Evolutionary conservation across 164 flowering plant genomes (phyloP), one percentile per base, ranked within the genome.

Genomic region (Cinnamomum micranthum): DNA sequence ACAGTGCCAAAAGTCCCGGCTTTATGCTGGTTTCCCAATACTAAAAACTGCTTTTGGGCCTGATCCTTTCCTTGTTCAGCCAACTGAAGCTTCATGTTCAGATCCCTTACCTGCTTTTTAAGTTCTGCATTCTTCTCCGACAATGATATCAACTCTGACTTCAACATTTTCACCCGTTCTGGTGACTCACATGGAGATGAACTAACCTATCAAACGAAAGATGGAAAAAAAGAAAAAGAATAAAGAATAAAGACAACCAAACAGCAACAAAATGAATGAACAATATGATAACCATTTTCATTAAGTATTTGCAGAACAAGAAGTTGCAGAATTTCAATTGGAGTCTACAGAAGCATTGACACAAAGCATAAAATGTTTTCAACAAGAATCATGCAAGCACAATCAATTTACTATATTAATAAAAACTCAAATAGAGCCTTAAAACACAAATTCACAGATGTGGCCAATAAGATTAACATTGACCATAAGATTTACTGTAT

Each of bases 1-100:
- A 93, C 98, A n/a, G 91, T 93, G 69, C 98, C 98, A 76, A 92
- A 88, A 28, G 97, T 88, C 20, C 97, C 97, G 19, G 96, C 97
- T 79, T 93, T 73, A 31, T 82, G 88, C 69, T 85, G 86, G 59
- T 87, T 78, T 71, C 90, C 91, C 76, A 85, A 68, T 13, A 74
- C 85, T 68, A 80, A 22, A 71, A 86, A 74, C 79, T 88, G 94
- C 77, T 86, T 86, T 75, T 88, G 84, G 0, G 90, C 95, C 15
- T 83, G 76, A 74, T 86, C 93, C 74, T 81, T 82, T 65, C 81
- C 88, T 60, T 85, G 91, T 68, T 92, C 94, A 31, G 95, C 90
- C n/a, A 84, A 50, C 81, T 77, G 82, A 41, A 95, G 83, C 82
- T 88, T 92, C 69, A 73, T 77, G 81, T 12, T 58, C 15, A 77